These are phyloP conservation scores for Alternaria incomplexa DNA, from an alignment of 2,329 filamentous ascomycete genomes.

Conservation along the genomic window DNA sequence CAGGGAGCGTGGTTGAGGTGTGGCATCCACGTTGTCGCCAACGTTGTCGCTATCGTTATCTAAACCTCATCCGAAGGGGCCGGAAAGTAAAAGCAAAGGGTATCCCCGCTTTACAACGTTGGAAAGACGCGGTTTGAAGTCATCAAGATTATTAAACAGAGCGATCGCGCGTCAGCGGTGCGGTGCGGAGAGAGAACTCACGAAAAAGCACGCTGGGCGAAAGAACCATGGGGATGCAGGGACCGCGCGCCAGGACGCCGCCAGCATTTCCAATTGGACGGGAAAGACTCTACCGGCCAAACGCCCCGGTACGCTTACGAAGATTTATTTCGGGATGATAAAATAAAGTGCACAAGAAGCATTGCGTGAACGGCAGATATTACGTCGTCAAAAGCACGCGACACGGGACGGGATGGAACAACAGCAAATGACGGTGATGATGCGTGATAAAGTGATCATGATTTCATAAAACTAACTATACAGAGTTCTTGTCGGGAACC, in stretches of 20 bases:
- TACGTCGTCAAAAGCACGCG: neutral
- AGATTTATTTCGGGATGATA: neutral
- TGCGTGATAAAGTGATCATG: neutral
- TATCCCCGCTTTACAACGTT: neutral
- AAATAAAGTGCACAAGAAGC: neutral
- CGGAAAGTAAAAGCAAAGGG: neutral
- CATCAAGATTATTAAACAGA: neutral
- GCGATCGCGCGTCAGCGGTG: neutral
- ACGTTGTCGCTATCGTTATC: neutral
- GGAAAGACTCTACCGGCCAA: neutral
- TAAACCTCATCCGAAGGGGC: neutral
- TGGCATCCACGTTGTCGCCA: neutral
- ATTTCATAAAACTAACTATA: constrained; percentile 6
- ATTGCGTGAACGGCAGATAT: neutral
- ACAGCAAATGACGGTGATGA: neutral
- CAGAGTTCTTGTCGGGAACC: neutral
- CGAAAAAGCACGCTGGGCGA: neutral
- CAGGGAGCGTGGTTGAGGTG: neutral
- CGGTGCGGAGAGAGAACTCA: neutral
- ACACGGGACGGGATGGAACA: neutral
- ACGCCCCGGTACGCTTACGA: neutral
- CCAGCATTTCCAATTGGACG: neutral
- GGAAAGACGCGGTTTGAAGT: neutral
- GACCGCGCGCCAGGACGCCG: neutral
- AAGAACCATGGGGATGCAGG: neutral